phyloP scores from a whole-genome alignment of 2,329 filamentous ascomycete species.

The Fusarium mexicanum region DNA sequence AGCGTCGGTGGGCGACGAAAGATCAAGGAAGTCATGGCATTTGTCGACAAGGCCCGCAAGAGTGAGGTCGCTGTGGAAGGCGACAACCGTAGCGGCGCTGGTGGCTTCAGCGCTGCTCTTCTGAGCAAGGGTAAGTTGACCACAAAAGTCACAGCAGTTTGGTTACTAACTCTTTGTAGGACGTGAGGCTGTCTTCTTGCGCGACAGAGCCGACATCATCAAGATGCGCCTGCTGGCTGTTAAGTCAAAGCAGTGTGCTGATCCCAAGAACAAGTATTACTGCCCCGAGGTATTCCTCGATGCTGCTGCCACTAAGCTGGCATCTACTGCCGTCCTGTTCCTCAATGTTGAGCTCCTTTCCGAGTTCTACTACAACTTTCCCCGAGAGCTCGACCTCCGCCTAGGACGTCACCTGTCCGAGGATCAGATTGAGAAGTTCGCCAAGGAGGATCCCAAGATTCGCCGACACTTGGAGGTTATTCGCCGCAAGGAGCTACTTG shows the following conservation, averaged over 20 bases:
- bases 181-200: conserved; percentile 91
- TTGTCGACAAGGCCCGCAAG: conserved; percentile 89
- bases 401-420: conserved; percentile 83
- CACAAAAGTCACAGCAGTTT: neutral
- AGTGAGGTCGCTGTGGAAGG: conserved; percentile 88
- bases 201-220: conserved; percentile 88
- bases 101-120: conserved; percentile 90
- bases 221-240: conserved; percentile 89
- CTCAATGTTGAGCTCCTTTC: conserved; percentile 95
- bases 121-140: conserved; percentile 76
- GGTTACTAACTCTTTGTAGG: conserved; percentile 62
- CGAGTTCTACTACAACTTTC: conserved; percentile 98
- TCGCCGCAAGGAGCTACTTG: conserved; percentile 87
- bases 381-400: conserved; percentile 86
- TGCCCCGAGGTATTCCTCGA: conserved; percentile 99
- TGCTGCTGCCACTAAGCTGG: conserved; percentile 93
- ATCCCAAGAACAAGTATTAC: conserved; percentile 89
- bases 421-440: conserved; percentile 87
- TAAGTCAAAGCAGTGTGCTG: conserved; percentile 89
- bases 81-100: conserved; percentile 83
- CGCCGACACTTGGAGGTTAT: conserved; percentile 91
- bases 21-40: conserved; percentile 86
- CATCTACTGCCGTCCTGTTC: conserved; percentile 94
- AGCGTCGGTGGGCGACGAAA: conserved; percentile 84
- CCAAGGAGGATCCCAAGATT: conserved; percentile 91